Conservation (phyloP, 2,329 filamentous ascomycete species). For the Tricladium varicosporioides region DNA sequence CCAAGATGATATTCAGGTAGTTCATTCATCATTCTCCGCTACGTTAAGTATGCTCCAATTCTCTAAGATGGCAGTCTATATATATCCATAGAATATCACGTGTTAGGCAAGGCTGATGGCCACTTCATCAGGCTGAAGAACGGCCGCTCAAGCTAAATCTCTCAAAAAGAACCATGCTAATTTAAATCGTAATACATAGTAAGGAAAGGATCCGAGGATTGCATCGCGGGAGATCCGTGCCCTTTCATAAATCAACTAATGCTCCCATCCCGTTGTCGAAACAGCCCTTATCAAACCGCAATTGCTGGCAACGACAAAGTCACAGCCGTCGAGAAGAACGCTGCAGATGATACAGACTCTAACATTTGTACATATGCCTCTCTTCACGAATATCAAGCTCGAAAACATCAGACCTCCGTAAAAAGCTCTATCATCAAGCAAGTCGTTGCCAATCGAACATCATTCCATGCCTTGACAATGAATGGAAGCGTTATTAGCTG, state of each 20-base stretch:
- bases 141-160: no score
- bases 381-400: constrained; percentile 11
- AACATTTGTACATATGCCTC: constrained; percentile 19
- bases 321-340: constrained; percentile 8
- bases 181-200: constrained; percentile 7
- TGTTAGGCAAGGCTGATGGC: no score
- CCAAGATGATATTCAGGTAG: constrained; percentile 32
- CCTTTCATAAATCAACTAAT: no score
- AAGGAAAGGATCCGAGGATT: constrained; percentile 24
- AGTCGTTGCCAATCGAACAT: constrained; percentile 36
- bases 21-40: constrained; percentile 41
- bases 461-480: constrained; percentile 38
- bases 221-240: constrained; percentile 29
- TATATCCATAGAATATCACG: no score
- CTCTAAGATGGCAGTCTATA: no score
- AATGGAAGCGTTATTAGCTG: constrained; percentile 40
- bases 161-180: no score
- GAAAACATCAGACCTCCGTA: constrained; percentile 4
- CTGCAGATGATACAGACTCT: not conserved
- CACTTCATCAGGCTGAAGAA: no score
- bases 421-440: constrained; percentile 12
- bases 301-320: constrained; percentile 36
- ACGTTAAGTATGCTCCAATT: constrained; percentile 44
- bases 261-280: constrained; percentile 5
- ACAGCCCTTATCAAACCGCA: constrained; percentile 30